Evolutionary conservation across 2,329 filamentous ascomycete genomes (phyloP).

Genomic region (Penicillium sp.): DNA sequence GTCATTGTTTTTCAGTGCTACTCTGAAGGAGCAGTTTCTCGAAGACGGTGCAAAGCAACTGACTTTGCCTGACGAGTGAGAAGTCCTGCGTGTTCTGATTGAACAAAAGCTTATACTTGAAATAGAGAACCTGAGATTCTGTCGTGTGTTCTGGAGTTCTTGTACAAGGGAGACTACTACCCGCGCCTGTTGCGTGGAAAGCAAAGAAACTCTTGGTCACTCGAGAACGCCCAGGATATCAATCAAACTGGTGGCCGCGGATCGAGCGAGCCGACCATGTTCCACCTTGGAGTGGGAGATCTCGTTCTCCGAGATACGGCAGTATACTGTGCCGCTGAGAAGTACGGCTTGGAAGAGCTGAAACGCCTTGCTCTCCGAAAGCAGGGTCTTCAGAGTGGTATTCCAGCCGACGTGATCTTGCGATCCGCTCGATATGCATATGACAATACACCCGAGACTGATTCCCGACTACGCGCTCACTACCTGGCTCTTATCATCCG

Average conservation of each 20-base stretch:
- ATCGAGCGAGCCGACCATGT: conserved; percentile 72
- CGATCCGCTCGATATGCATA: conserved; percentile 93
- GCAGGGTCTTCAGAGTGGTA: conserved; percentile 88
- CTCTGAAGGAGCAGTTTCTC: conserved; percentile 69
- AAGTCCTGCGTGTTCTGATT: not conserved
- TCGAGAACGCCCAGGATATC: conserved; percentile 67
- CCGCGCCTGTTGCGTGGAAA: conserved; percentile 84
- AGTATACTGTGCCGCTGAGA: conserved; percentile 88
- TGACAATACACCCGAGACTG: conserved; percentile 87
- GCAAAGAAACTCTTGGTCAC: conserved; percentile 81
- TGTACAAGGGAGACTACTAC: conserved; percentile 96
- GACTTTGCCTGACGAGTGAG: conserved; percentile 65
- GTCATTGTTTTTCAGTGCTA: conserved; percentile 77
- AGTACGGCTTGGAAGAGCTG: conserved; percentile 87
- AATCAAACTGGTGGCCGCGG: conserved; percentile 57
- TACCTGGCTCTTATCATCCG: conserved; percentile 97
- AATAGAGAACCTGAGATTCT: conserved; percentile 84
- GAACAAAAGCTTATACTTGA: conserved; percentile 1
- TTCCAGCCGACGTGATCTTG: conserved; percentile 88
- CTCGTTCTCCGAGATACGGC: conserved; percentile 86
- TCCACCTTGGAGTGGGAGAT: conserved; percentile 69
- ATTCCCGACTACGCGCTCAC: conserved; percentile 90
- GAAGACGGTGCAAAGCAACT: conserved; percentile 70
- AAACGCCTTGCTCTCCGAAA: conserved; percentile 89
- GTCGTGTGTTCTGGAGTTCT: conserved; percentile 89